Evolutionary conservation across 176 grass and related monocot species (phyloP).

Genomic region (Ensete glaucum): DNA sequence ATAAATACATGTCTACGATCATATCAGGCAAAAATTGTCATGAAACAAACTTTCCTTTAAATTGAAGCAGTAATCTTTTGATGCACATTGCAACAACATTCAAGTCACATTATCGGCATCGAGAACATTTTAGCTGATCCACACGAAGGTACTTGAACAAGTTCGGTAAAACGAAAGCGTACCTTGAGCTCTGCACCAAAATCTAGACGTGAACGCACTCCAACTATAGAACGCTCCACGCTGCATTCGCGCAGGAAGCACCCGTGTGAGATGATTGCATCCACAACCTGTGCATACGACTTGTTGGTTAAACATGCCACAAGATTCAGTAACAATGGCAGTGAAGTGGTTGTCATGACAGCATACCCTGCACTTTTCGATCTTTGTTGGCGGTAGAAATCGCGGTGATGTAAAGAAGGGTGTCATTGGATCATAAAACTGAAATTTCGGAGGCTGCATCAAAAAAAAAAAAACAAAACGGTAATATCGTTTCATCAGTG

Average conservation of each 20-base stretch:
- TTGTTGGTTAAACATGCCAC: slow-evolving; percentile 6
- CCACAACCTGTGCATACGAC: slow-evolving; percentile 31
- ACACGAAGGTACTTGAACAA: no score
- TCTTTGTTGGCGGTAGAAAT: slow-evolving; percentile 47
- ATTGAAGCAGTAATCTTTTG: no score
- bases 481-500: no score
- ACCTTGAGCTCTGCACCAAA: slow-evolving; percentile 49
- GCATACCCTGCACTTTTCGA: slow-evolving; percentile 57
- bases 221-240: slow-evolving; percentile 49
- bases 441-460: slow-evolving; percentile 47
- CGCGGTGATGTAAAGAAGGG: slow-evolving; percentile 67
- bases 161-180: neutral
- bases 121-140: no score
- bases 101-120: no score
- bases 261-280: slow-evolving; percentile 51
- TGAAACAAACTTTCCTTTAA: neutral
- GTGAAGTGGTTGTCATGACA: neutral
- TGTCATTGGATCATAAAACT: slow-evolving; percentile 64
- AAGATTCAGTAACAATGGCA: neutral
- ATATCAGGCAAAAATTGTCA: neutral
- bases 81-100: no score
- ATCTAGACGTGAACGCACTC: slow-evolving; percentile 48
- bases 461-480: no score
- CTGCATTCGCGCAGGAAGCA: slow-evolving; percentile 60
- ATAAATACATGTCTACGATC: neutral